Base-by-base conservation (phyloP, 495 filamentous ascomycete genomes). In the Lentithecium fluviatile region DNA sequence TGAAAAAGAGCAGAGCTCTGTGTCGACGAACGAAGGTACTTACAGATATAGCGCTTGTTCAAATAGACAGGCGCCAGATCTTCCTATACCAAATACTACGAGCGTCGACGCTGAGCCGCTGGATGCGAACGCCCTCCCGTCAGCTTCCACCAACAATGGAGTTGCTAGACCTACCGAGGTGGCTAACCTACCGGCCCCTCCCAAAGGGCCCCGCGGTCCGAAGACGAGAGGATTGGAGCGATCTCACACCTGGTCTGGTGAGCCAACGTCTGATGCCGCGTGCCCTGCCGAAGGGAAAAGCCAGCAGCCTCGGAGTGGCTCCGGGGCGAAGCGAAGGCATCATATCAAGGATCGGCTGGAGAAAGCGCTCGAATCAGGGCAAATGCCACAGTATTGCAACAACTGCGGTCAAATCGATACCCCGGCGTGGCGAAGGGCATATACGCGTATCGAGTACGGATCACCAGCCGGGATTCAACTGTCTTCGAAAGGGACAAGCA, bases 361-460 rank as follows among this genome's bases (percentile, higher is more conserved):
- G 46, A 76, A 74, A 40, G 83, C 87, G 0, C 81, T 96, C 32
- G 75, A 78, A 20, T 78, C 80, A 51, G 93, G 93, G 1, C 78
- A 89, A 58, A 82, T 88, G 72, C 94, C 94, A 0, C 85, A 85
- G 3, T 97, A 84, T 66, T 98, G 94, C 71, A 82, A 83, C 53
- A 94, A 97, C 69, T 98, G 94, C 67, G 94, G 94, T 6, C 87
- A 89, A 15, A 94, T 98, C 58, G 88, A 96, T 68, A 98, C 94
- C 0, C 88, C 93, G 0, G 95, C 91, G 0, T 98, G 94, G 94
- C 82, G 94, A 34, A 94, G 92, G 60, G 88, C 91, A 1, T 95
- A 86, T 81, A 81, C 82, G 10, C 89, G 88, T 67, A 78, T 86
- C 6, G 75, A 84, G 21, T 68, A 74, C 15, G 89, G 88, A 0